Evolutionary conservation across 2,329 filamentous ascomycete genomes (phyloP).

Genomic region (Sclerotinia nivalis): DNA sequence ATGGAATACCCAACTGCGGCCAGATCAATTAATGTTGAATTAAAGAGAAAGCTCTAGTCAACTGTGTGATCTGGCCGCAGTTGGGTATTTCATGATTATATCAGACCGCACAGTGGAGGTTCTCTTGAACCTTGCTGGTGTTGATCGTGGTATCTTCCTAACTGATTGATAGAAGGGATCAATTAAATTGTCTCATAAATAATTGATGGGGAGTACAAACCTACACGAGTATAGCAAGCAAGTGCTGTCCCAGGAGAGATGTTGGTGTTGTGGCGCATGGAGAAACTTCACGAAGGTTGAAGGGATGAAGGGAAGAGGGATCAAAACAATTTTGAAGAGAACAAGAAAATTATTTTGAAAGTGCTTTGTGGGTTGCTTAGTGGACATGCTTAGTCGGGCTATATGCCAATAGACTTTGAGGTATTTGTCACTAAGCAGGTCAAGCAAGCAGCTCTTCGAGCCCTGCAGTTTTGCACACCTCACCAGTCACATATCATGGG

Average conservation of each 20-base stretch:
- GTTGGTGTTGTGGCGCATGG: not conserved
- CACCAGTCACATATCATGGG: not conserved
- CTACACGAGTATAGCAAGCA: not conserved
- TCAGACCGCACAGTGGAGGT: conserved; percentile 78
- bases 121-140: not conserved
- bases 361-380: not conserved
- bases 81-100: conserved; percentile 55
- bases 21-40: conserved; percentile 16
- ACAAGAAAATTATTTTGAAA: not conserved
- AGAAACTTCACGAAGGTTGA: not conserved
- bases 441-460: not conserved
- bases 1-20: too few species aligned
- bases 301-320: not conserved
- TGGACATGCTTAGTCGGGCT: not conserved
- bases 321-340: not conserved
- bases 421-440: not conserved
- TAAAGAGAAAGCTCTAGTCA: conserved; percentile 29
- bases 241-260: not conserved
- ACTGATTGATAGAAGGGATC: not conserved
- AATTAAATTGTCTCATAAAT: not conserved
- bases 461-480: not conserved
- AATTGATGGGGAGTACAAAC: not conserved
- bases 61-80: not conserved
- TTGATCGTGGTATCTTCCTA: too few species aligned
- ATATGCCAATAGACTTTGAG: not conserved